These are phyloP conservation scores for Penicillium cosmopolitanum DNA, from an alignment of 495 filamentous ascomycete genomes.

Conservation along the genomic window DNA sequence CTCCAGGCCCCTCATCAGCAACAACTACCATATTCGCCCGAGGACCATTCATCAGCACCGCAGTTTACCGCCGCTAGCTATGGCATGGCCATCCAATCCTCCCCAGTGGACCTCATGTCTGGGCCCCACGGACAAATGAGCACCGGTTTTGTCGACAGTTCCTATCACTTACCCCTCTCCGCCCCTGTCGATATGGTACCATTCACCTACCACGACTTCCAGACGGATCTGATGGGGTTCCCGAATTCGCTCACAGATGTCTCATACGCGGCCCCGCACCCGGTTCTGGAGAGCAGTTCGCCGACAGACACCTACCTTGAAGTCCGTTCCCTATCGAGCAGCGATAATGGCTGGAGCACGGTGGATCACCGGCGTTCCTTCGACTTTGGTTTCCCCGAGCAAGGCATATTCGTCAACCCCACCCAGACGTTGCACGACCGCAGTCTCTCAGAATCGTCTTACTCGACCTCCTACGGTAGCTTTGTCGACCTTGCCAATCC, in stretches of 20 bases:
- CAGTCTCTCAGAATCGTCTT: slow-evolving; percentile 82
- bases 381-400: slow-evolving; percentile 54
- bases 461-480: slow-evolving; percentile 74
- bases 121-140: slow-evolving; percentile 67
- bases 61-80: slow-evolving; percentile 51
- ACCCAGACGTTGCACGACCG: slow-evolving; percentile 82
- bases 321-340: slow-evolving; percentile 79
- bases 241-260: slow-evolving; percentile 59
- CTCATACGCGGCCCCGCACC: slow-evolving; percentile 49
- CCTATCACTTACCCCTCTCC: slow-evolving; percentile 66
- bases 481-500: slow-evolving; percentile 79
- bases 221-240: slow-evolving; percentile 58
- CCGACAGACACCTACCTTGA: slow-evolving; percentile 83
- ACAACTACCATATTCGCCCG: slow-evolving; percentile 46
- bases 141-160: slow-evolving; percentile 64
- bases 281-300: slow-evolving; percentile 69
- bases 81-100: slow-evolving; percentile 55
- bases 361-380: slow-evolving; percentile 66
- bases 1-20: slow-evolving; percentile 44
- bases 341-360: slow-evolving; percentile 82
- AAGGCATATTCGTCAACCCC: slow-evolving; percentile 78
- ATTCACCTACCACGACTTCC: slow-evolving; percentile 77
- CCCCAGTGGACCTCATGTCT: slow-evolving; percentile 73
- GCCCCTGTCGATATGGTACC: slow-evolving; percentile 67
- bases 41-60: slow-evolving; percentile 54